A percentile compares a stretch with the other conserved stretches of the same genome.
phyloP scores from a whole-genome alignment of 2,329 filamentous ascomycete genomes.

The Colletotrichum kahawae region DNA sequence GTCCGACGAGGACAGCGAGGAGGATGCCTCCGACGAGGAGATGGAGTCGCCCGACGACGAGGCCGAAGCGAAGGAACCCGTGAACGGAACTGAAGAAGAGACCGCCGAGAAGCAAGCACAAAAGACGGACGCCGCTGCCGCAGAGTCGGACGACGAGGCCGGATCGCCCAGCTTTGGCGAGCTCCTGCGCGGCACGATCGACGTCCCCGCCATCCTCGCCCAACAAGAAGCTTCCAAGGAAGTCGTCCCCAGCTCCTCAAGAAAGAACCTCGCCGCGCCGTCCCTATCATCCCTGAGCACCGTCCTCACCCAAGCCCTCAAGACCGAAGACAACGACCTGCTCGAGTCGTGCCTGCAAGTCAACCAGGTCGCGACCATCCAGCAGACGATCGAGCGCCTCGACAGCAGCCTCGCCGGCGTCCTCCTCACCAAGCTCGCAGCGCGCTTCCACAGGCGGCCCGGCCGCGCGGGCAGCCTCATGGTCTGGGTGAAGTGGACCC shows the following conservation, averaged over 20 bases:
- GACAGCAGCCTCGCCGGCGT: slow-evolving; percentile 82
- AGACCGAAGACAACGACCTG: slow-evolving; percentile 87
- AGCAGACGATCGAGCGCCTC: slow-evolving; percentile 87
- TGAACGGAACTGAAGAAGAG: slow-evolving; percentile 29
- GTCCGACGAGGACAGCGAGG: slow-evolving; percentile 57
- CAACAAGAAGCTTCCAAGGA: slow-evolving; percentile 32
- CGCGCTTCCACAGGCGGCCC: slow-evolving; percentile 84
- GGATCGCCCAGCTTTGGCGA: slow-evolving; percentile 80
- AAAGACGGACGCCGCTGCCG: slow-evolving; percentile 29
- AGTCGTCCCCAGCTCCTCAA: slow-evolving; percentile 43
- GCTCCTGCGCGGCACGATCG: slow-evolving; percentile 77
- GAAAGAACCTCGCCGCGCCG: slow-evolving; percentile 61
- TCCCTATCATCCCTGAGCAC: slow-evolving; percentile 84
- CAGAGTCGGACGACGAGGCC: slow-evolving; percentile 52
- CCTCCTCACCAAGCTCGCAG: slow-evolving; percentile 83
- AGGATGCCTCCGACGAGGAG: slow-evolving; percentile 51
- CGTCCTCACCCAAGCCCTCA: slow-evolving; percentile 91
- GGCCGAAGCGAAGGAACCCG: slow-evolving; percentile 10
- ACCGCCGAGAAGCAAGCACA: slow-evolving; percentile 25
- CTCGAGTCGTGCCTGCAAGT: slow-evolving; percentile 92
- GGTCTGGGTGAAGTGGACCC: slow-evolving; percentile 95
- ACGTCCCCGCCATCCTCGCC: slow-evolving; percentile 70
- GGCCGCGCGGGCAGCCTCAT: slow-evolving; percentile 90
- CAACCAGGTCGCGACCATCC: slow-evolving; percentile 76
- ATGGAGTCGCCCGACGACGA: slow-evolving; percentile 29